Percentiles rank a stretch among this genome's conserved stretches.
These are phyloP conservation scores for Trichoderma oligosporum DNA, from an alignment of 2,329 filamentous ascomycete genomes.

Conservation along the genomic window DNA sequence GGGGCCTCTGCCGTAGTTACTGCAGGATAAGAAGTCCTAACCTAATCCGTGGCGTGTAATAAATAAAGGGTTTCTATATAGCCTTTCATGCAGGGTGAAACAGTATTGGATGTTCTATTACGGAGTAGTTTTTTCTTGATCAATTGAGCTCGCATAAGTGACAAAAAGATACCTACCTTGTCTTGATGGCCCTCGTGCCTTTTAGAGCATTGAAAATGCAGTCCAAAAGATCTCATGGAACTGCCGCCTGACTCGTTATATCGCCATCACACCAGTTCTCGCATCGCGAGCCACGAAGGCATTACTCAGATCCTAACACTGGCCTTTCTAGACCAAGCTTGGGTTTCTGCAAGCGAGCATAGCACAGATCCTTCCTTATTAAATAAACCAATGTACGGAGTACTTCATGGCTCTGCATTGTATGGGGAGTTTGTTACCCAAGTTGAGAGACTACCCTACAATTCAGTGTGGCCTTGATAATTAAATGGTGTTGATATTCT, in stretches of 20 bases:
- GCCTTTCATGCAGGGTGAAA: conserved; percentile 2
- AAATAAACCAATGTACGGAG: background rate
- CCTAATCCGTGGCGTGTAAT: no score
- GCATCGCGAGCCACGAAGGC: background rate
- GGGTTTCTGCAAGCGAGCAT: no score
- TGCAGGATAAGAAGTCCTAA: no score
- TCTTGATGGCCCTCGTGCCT: background rate
- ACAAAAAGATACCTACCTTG: no score
- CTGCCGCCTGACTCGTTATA: background rate
- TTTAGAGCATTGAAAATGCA: background rate
- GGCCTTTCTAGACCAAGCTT: no score
- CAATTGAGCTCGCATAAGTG: no score
- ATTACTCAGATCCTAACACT: no score
- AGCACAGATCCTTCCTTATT: no score
- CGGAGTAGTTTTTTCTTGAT: background rate
- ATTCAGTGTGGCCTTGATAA: background rate
- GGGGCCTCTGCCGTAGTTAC: no score
- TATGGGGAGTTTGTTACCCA: background rate
- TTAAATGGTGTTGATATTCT: background rate
- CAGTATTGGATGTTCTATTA: background rate
- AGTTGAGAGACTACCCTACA: background rate
- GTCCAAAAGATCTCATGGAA: background rate
- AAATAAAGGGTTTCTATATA: background rate
- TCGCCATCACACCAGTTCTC: background rate
- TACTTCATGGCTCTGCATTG: background rate